These are phyloP conservation scores for Candida takata DNA, from an alignment of 805 yeast species.

Conservation along the genomic window DNA sequence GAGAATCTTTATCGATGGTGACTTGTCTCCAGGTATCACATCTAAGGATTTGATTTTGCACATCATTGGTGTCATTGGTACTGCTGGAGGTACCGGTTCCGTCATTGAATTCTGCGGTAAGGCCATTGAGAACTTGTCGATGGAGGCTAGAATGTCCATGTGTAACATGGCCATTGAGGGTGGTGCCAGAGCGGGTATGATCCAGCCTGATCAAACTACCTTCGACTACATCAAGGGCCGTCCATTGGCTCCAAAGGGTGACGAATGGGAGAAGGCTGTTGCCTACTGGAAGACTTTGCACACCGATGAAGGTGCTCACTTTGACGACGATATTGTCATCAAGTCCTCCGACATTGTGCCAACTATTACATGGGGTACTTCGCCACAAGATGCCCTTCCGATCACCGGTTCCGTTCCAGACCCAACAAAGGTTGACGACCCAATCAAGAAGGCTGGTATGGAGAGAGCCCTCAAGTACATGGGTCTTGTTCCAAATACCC, in stretches of 20 bases:
- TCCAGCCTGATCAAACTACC: constrained; percentile 88
- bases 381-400: constrained; percentile 98
- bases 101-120: constrained; percentile 96
- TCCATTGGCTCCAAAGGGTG: constrained; percentile 92
- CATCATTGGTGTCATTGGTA: constrained; percentile 93
- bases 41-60: constrained; percentile 93
- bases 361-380: constrained; percentile 98
- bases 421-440: constrained; percentile 67
- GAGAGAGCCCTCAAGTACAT: constrained; percentile 87
- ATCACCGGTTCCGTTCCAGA: constrained; percentile 88
- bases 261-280: constrained; percentile 92
- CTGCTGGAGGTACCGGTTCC: constrained; percentile 98
- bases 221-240: constrained; percentile 86
- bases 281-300: constrained; percentile 84
- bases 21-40: constrained; percentile 80
- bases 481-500: constrained; percentile 83
- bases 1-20: constrained; percentile 83
- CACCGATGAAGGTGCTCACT: constrained; percentile 84
- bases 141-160: constrained; percentile 99
- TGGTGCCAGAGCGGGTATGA: constrained; percentile 99
- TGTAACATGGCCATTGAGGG: constrained; percentile 99
- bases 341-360: constrained; percentile 84
- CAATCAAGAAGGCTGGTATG: constrained; percentile 74
- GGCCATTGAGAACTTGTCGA: constrained; percentile 81
- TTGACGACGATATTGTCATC: constrained; percentile 77